These are phyloP conservation scores for Neoboletus magnificus DNA, from an alignment of 768 basidiomycete species.

Conservation along the genomic window DNA sequence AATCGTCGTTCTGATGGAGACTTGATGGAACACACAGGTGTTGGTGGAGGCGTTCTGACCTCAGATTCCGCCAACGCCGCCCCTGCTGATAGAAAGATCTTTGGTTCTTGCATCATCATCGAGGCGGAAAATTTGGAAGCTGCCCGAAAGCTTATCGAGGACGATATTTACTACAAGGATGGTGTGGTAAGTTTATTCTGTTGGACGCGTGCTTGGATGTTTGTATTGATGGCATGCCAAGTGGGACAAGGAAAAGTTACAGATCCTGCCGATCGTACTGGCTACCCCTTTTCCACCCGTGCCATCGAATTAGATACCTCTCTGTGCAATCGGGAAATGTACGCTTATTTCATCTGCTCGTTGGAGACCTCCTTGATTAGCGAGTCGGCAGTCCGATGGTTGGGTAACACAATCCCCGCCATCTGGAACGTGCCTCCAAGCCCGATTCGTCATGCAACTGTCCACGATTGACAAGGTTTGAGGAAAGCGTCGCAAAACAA, in stretches of 20 bases:
- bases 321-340: not conserved
- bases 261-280: constrained; percentile 44
- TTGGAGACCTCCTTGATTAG: not conserved
- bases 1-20: constrained; percentile 9
- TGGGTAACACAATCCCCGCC: not conserved
- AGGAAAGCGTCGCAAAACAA: not conserved
- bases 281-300: constrained; percentile 23
- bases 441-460: constrained; percentile 1
- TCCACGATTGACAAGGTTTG: not conserved
- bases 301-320: constrained; percentile 2
- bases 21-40: constrained; percentile 33
- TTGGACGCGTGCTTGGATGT: not conserved
- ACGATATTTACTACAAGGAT: constrained; percentile 21
- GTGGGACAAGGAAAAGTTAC: constrained; percentile 58
- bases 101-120: constrained; percentile 53
- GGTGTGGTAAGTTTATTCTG: constrained; percentile 19
- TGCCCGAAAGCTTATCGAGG: constrained; percentile 24
- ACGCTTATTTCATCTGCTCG: not conserved
- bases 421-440: not conserved
- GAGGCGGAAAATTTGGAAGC: constrained; percentile 54
- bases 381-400: not conserved
- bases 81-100: constrained; percentile 50
- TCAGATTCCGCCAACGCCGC: constrained; percentile 52
- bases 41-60: constrained; percentile 55
- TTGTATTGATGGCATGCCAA: constrained; percentile 16